Percentiles rank a stretch among this genome's conserved stretches.
Evolutionary conservation across 257 asterid genomes (phyloP).

Genomic region (Craterostigma plantagineum): DNA sequence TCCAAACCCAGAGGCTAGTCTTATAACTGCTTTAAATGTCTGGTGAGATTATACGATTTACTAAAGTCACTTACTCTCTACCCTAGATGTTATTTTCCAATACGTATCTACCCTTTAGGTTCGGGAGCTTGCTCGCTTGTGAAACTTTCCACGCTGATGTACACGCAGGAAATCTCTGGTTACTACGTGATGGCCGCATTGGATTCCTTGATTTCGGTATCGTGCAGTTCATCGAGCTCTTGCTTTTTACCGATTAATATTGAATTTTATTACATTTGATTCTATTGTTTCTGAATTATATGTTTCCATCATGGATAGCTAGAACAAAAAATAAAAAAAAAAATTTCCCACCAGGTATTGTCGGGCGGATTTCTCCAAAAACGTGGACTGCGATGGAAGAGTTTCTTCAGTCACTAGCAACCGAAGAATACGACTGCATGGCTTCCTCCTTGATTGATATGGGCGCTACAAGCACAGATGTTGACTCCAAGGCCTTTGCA

Average conservation of each 20-base stretch:
- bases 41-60: slow-evolving; percentile 48
- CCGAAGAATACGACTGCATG: slow-evolving; percentile 74
- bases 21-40: slow-evolving; percentile 91
- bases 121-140: slow-evolving; percentile 91
- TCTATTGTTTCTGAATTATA: background rate
- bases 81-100: slow-evolving; percentile 2
- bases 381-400: slow-evolving; percentile 96
- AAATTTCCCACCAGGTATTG: slow-evolving; percentile 42
- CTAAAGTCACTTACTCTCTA: slow-evolving; percentile 1
- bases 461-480: slow-evolving; percentile 80
- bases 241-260: too few species aligned
- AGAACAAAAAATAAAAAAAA: too few species aligned
- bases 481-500: slow-evolving; percentile 67
- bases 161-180: slow-evolving; percentile 96
- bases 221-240: too few species aligned
- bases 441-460: slow-evolving; percentile 85
- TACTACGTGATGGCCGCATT: slow-evolving; percentile 89
- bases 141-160: slow-evolving; percentile 94
- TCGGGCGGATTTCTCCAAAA: slow-evolving; percentile 89
- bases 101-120: slow-evolving; percentile 34
- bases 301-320: background rate
- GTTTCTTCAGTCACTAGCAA: slow-evolving; percentile 58
- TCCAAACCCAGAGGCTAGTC: slow-evolving; percentile 70
- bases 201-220: slow-evolving; percentile 97
- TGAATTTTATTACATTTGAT: background rate